phyloP scores from a whole-genome alignment of 2,329 filamentous ascomycete species.

The Xylariaceae sp. region DNA sequence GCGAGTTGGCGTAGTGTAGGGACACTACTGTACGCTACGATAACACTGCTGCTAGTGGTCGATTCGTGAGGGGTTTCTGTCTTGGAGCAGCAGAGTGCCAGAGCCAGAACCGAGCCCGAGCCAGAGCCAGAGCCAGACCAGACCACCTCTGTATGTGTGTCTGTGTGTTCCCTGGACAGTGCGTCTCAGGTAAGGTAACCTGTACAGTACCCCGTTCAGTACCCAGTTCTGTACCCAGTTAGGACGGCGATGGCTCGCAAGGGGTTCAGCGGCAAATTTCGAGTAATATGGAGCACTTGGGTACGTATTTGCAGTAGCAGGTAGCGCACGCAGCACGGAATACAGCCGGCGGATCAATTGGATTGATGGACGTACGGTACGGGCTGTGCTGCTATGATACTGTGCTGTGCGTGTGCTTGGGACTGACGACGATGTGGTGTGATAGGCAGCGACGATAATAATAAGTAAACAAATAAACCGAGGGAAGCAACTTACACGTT shows the following conservation, averaged over 20 bases:
- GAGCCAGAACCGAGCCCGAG: background rate
- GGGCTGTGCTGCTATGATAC: background rate
- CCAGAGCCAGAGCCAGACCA: too few relatives aligned
- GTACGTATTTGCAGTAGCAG: too few relatives aligned
- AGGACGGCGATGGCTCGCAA: background rate
- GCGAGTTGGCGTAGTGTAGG: background rate
- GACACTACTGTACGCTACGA: constrained; percentile 1
- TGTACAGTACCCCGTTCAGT: background rate
- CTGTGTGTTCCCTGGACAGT: background rate
- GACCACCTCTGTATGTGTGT: background rate
- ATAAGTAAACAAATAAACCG: background rate
- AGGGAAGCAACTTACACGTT: background rate
- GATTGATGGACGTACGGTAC: background rate
- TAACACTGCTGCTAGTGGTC: constrained; percentile 6
- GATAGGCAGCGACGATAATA: background rate
- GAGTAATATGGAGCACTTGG: background rate
- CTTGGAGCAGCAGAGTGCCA: constrained; percentile 1
- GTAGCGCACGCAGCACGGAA: too few relatives aligned
- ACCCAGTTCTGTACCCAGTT: background rate
- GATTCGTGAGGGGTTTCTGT: constrained; percentile 15
- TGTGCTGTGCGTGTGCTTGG: background rate
- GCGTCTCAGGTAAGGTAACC: background rate
- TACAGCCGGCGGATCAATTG: background rate
- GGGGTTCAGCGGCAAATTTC: background rate
- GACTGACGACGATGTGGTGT: background rate